These are phyloP conservation scores for Ophiostoma angusticollis DNA, from an alignment of 2,329 filamentous ascomycete genomes.

Conservation along the genomic window DNA sequence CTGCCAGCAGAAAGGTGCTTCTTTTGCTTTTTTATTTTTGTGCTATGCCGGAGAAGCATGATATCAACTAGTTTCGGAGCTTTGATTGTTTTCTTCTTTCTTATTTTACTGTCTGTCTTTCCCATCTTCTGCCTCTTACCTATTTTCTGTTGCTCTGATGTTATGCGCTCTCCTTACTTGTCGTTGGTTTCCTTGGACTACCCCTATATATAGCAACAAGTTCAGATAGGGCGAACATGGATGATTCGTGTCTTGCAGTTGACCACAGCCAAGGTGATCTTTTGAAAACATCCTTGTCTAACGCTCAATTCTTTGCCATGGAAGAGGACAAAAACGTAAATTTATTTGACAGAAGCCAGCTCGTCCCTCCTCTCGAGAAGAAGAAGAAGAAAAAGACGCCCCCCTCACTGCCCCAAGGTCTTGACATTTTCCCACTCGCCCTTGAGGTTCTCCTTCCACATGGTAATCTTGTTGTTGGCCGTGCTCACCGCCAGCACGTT, in stretches of 20 bases:
- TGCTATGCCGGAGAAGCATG: no score
- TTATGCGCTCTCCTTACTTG: neutral
- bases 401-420: constrained; percentile 49
- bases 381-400: neutral
- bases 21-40: neutral
- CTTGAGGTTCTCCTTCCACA: constrained; percentile 97
- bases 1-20: neutral
- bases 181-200: neutral
- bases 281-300: constrained; percentile 4
- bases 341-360: neutral
- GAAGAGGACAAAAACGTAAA: neutral
- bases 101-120: neutral
- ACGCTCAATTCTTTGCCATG: no score
- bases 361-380: neutral
- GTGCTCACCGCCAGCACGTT: constrained; percentile 92
- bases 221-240: constrained; percentile 4
- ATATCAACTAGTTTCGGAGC: neutral
- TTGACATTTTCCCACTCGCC: constrained; percentile 97
- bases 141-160: neutral
- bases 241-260: constrained; percentile 47
- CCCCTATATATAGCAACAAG: neutral
- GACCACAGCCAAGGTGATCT: constrained; percentile 4
- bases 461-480: constrained; percentile 87
- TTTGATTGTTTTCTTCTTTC: neutral
- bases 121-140: no score